Base-by-base conservation (phyloP, 73 alveolate species). In the Blepharisma japonicum region DNA sequence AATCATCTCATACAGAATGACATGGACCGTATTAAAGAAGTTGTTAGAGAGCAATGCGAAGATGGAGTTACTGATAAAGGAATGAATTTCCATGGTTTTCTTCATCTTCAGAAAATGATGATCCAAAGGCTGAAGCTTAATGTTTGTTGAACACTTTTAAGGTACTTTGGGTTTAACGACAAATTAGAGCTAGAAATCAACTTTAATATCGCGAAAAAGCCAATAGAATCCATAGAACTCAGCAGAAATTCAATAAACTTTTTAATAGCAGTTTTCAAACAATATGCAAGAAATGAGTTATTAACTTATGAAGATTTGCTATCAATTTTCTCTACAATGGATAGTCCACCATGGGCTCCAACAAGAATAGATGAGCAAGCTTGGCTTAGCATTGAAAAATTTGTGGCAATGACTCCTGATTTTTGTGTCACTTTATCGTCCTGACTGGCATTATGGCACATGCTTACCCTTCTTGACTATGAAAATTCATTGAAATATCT, bases 81-180 rank as follows among this genome's bases (percentile, higher is more conserved):
- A 6, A 56, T 87, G 18, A 83, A 47, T 56, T 71, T 87, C 56
- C 89, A 87, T 54, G 94, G 88, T 0, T 87, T 87, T 53, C 54
- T 46, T 11, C 50, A 71, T 21, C 78, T 87, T 9, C 54, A 83
- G 66, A 87, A 77, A 42, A 79, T 83, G 8, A 45, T 87, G 53
- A 78, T 87, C 6, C 21, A 71, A 38, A 87, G 86, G 54, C 74
- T 78, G 94, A 87, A 87, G 53, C 76, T 77, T 18, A 84, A 83
- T 55, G 86, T 89, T 5, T 83, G 89, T 56, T 87, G 94, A 91
- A 71, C 71, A 6, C 80, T 87, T 9, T 47, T 87, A 8, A 71
- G 86, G 48, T 83, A 83, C 50, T 87, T 70, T 66, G 89, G 89
- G 4, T 83, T 78, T 71, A 81, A 78, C 46, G 81, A 83, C 39